Conservation (phyloP, 805 yeast genomes). For the Clavispora phyllophila region DNA sequence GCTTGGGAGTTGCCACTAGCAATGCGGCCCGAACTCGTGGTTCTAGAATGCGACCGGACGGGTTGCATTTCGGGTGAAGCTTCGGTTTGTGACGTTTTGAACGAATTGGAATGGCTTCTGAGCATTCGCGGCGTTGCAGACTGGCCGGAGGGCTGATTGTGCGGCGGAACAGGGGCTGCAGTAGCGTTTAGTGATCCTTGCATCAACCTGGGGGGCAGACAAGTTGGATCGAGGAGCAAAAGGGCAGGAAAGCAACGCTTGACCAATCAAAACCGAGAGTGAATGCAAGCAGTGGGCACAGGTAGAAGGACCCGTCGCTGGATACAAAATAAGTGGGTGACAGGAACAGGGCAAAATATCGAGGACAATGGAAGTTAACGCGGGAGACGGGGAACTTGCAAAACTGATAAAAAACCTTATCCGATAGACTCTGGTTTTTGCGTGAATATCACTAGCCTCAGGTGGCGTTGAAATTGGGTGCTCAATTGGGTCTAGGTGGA, state of each 20-base stretch:
- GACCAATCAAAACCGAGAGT: not conserved
- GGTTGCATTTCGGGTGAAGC: not conserved
- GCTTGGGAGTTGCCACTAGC: not conserved
- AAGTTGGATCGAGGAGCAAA: not conserved
- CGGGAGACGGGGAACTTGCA: not conserved
- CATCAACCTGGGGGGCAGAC: not conserved
- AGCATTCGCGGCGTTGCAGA: slow-evolving; percentile 73
- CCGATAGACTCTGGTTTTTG: not conserved
- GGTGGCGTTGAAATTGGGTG: not conserved
- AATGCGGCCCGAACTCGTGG: slow-evolving; percentile 2
- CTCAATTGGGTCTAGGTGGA: not conserved
- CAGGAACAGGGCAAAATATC: not conserved
- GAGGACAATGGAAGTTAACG: not conserved
- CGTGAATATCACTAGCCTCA: not conserved
- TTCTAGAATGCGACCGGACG: not conserved
- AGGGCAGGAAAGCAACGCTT: not conserved
- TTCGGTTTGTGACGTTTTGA: slow-evolving; percentile 1
- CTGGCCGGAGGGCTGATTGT: slow-evolving; percentile 11
- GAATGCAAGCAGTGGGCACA: not conserved
- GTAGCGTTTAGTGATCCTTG: not conserved
- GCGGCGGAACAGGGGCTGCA: not conserved
- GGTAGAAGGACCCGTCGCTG: not conserved
- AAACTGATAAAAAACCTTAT: not conserved
- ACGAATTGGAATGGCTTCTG: slow-evolving; percentile 37
- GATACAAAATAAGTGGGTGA: not conserved